These are phyloP conservation scores for Dipteronia dyeriana DNA, from an alignment of 345 rosid species.

Conservation along the genomic window DNA sequence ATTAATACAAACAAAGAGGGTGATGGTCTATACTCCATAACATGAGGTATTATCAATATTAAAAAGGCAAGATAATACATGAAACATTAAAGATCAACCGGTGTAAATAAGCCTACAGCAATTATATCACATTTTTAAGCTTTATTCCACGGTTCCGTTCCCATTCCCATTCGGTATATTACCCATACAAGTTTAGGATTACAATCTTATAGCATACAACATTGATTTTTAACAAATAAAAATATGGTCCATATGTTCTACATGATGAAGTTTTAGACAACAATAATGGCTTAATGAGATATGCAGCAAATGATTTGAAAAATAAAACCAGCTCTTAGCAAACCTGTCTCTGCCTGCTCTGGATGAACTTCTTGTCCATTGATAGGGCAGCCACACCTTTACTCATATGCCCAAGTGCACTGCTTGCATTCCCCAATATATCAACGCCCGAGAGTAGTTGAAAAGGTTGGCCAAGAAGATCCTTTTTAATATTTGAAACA, in stretches of 20 bases:
- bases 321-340: constrained; percentile 15
- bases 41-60: not conserved
- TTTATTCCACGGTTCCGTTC: not conserved
- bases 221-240: not conserved
- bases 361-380: constrained; percentile 97
- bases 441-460: constrained; percentile 96
- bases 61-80: not conserved
- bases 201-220: no score
- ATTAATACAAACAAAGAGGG: not conserved
- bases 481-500: constrained; percentile 75
- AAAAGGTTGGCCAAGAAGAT: constrained; percentile 94
- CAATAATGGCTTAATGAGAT: not conserved
- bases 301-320: not conserved
- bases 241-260: not conserved
- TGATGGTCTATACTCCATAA: not conserved
- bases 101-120: not conserved
- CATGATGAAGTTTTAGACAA: not conserved
- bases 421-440: constrained; percentile 97
- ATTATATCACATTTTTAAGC: not conserved
- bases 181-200: not conserved
- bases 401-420: constrained; percentile 99
- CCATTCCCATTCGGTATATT: not conserved
- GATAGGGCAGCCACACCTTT: constrained; percentile 98
- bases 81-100: not conserved
- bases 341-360: constrained; percentile 96